Percentiles rank a stretch among this genome's conserved stretches.
phyloP scores from a whole-genome alignment of 2,329 filamentous ascomycete species.

The Xylariales sp. region DNA sequence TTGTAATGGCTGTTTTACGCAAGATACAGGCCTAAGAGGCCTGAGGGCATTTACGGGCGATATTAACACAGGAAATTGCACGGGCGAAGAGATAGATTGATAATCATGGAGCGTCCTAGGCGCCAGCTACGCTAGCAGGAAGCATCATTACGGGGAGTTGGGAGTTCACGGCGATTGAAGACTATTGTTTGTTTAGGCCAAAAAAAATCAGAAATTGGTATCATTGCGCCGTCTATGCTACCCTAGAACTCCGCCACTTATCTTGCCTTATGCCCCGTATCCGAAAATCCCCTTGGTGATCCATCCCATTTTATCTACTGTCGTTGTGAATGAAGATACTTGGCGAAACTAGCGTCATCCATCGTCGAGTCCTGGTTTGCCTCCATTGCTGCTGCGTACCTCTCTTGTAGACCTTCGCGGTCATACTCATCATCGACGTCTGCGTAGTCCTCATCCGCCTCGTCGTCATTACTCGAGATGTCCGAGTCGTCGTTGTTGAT shows the following conservation, averaged over 20 bases:
- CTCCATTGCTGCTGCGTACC: constrained; percentile 81
- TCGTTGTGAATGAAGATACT: constrained; percentile 64
- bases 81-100: constrained; percentile 9
- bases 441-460: constrained; percentile 69
- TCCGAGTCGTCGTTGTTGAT: constrained; percentile 62
- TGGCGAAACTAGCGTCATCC: constrained; percentile 71
- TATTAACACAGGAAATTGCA: background rate
- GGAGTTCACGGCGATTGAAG: constrained; percentile 36
- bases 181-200: constrained; percentile 11
- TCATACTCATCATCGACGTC: constrained; percentile 70
- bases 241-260: constrained; percentile 24
- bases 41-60: constrained; percentile 13
- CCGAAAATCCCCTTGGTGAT: background rate
- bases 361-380: constrained; percentile 64
- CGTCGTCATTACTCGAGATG: constrained; percentile 59
- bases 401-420: constrained; percentile 74
- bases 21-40: background rate
- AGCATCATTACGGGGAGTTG: constrained; percentile 35
- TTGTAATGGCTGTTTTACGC: constrained; percentile 1
- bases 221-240: constrained; percentile 44
- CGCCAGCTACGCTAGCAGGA: constrained; percentile 2
- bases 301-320: constrained; percentile 30
- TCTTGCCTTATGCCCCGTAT: constrained; percentile 10
- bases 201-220: constrained; percentile 42
- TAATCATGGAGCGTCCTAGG: constrained; percentile 4